These are phyloP conservation scores for Gracilaria gracilis DNA, from an alignment of 23 red algal genomes.

Conservation along the genomic window DNA sequence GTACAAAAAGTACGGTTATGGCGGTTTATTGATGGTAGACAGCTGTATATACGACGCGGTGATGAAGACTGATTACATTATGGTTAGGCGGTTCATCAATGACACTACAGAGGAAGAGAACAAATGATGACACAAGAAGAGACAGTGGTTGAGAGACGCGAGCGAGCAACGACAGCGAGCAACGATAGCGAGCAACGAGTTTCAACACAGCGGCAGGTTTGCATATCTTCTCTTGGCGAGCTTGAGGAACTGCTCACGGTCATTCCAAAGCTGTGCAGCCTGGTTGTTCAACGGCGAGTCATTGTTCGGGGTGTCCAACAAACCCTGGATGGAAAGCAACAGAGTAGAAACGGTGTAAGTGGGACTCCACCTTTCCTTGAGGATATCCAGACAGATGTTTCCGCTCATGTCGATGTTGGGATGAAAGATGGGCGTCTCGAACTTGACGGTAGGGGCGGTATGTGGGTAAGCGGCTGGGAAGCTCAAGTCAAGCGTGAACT, in stretches of 20 bases:
- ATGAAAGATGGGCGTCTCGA: constrained; percentile 91
- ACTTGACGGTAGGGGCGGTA: constrained; percentile 83
- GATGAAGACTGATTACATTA: background rate
- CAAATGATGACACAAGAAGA: background rate
- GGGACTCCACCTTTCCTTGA: constrained; percentile 98
- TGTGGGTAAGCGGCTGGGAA: constrained; percentile 89
- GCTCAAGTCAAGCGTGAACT: constrained; percentile 72
- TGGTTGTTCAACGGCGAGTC: constrained; percentile 90
- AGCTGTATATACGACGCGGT: background rate
- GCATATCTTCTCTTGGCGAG: constrained; percentile 74
- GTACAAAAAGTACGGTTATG: background rate
- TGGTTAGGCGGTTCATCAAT: background rate
- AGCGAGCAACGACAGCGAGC: background rate
- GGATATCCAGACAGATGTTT: constrained; percentile 97
- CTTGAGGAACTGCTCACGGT: constrained; percentile 65
- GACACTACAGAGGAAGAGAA: background rate
- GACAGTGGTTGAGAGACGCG: background rate
- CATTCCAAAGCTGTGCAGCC: constrained; percentile 84
- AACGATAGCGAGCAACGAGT: background rate
- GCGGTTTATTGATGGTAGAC: background rate
- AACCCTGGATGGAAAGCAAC: constrained; percentile 81
- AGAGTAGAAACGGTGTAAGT: constrained; percentile 89
- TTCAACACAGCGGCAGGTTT: constrained; percentile 47
- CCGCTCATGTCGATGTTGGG: constrained; percentile 95
- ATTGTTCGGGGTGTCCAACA: constrained; percentile 93